Percentiles rank a stretch among this genome's conserved stretches.
Evolutionary conservation across 2,329 filamentous ascomycete species (phyloP).

Genomic region (Alternaria triticina): DNA sequence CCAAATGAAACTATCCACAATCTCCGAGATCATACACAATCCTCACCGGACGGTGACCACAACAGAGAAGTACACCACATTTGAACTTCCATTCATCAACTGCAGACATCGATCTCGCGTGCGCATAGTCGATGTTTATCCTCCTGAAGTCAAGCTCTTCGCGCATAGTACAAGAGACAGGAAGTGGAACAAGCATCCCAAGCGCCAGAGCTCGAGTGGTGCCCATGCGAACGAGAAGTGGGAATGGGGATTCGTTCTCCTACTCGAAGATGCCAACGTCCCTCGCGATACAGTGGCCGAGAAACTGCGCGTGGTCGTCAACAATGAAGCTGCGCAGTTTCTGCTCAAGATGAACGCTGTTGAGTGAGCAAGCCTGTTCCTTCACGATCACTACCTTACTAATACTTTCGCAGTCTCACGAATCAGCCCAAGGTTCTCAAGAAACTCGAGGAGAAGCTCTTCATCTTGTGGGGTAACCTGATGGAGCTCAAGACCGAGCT

Average conservation of each 20-base stretch:
- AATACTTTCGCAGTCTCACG: constrained; percentile 59
- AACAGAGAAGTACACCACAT: constrained; percentile 44
- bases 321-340: constrained; percentile 60
- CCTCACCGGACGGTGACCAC: constrained; percentile 48
- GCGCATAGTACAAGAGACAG: constrained; percentile 54
- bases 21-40: constrained; percentile 57
- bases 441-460: constrained; percentile 72
- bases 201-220: constrained; percentile 47
- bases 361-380: constrained; percentile 53
- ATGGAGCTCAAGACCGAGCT: constrained; percentile 63
- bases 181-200: constrained; percentile 34
- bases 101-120: constrained; percentile 71
- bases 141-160: constrained; percentile 74
- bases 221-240: constrained; percentile 61
- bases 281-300: constrained; percentile 32
- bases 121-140: constrained; percentile 83
- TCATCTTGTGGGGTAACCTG: constrained; percentile 83
- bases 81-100: constrained; percentile 74
- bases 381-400: not conserved
- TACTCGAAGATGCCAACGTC: constrained; percentile 71
- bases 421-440: constrained; percentile 56
- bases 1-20: constrained; percentile 38
- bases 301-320: constrained; percentile 70
- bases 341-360: constrained; percentile 63
- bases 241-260: constrained; percentile 85